phyloP scores from a whole-genome alignment of 169 alveolate genomes.

The Babesia bigemina region DNA sequence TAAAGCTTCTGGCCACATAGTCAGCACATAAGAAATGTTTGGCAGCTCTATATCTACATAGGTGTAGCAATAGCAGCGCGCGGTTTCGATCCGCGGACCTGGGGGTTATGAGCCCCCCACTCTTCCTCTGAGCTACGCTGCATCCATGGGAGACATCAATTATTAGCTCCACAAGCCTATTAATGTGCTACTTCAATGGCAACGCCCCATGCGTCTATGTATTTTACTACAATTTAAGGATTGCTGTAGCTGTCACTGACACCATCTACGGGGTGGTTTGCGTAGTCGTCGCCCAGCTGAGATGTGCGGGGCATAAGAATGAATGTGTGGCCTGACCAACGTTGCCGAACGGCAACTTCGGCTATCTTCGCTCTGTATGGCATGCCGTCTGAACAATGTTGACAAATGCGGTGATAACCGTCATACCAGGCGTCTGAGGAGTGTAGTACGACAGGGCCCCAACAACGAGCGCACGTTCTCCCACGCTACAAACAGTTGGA shows the following conservation, averaged over 20 bases:
- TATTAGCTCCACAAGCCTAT: not conserved
- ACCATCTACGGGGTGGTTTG: not conserved
- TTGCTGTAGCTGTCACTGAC: constrained; percentile 1
- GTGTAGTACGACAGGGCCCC: constrained; percentile 54
- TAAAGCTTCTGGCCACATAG: not conserved
- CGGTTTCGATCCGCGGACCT: constrained; percentile 94
- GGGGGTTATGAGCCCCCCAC: constrained; percentile 96
- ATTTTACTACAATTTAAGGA: not conserved
- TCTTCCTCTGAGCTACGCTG: constrained; percentile 94
- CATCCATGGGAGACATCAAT: constrained; percentile 25
- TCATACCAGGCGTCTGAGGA: constrained; percentile 22
- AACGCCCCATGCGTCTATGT: not conserved
- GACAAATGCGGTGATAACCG: not conserved
- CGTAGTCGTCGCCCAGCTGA: constrained; percentile 36
- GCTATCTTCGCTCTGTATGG: constrained; percentile 25
- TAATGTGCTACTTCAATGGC: too few relatives aligned
- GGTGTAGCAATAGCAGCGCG: constrained; percentile 84
- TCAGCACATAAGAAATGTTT: not conserved
- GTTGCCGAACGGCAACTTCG: constrained; percentile 14
- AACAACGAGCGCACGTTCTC: constrained; percentile 57
- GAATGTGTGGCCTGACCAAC: constrained; percentile 37
- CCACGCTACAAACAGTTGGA: constrained; percentile 32
- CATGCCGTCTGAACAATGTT: constrained; percentile 6
- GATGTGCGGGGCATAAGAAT: constrained; percentile 28
- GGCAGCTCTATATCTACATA: not conserved